Evolutionary conservation across 2,329 filamentous ascomycete species (phyloP), one percentile per base, ranked within the genome.

Genomic region (Pseudogymnoascus sp.): DNA sequence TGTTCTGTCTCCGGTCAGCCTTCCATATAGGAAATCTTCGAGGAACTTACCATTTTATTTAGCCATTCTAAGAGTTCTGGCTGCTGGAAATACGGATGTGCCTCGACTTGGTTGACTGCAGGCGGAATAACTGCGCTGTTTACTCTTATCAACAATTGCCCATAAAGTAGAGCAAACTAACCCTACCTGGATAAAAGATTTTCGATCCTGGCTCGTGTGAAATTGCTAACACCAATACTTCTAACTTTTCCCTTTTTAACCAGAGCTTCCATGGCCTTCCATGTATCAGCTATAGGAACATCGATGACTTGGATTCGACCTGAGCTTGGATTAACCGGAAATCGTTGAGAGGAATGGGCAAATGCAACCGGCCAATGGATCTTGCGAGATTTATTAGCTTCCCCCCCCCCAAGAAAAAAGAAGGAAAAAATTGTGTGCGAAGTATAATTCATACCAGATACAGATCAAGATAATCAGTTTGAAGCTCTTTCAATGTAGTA

Each of bases 41-140:
- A 23, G 42, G 7, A 16, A 60, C 59, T 49, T 28, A 60, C 64
- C 16, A 62, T 11, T 25, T 64, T 30, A 16, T 80, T 74, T 74
- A 81, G 84, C 73, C 81, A 85, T 12, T 80, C 75, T 6, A 86
- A 72, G 28, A 90, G 74, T 16, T 81, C 77, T 1, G 75, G 75
- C 70, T 84, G 86, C 71, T 88, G 86, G 9, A 89, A 78, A 68
- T 87, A 87, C 1, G 86, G 85, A 72, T 89, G 85, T 60, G 84
- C 84, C 72, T 89, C 86, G 66, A 89, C 84, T 74, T 89, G 86
- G 74, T 89, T 89, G 67, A 82, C 81, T 1, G 83, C 83, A 1
- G 86, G 86, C 1, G 77, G 74, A 9, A 85, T 77, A 39, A 75
- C 79, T n/a, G 81, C 80, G 0, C 62, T 71, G 61, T 79, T 78